These are phyloP conservation scores for Penicillium sp. DNA, from an alignment of 2,329 filamentous ascomycete genomes.

Conservation along the genomic window DNA sequence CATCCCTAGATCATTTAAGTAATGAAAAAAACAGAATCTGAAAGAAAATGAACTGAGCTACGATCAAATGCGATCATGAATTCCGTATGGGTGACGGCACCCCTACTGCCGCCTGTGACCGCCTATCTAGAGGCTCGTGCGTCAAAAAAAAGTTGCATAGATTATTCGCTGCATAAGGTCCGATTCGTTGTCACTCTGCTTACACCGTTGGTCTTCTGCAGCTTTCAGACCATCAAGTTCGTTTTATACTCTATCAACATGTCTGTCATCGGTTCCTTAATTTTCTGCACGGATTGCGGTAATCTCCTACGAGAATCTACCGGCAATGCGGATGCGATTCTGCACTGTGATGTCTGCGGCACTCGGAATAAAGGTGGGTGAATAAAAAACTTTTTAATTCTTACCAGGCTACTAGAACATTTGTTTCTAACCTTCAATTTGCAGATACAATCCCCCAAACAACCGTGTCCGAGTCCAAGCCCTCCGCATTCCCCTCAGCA, in stretches of 20 bases:
- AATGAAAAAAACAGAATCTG: not conserved
- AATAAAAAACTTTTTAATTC: not conserved
- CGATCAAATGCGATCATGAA: constrained; percentile 21
- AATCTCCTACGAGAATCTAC: constrained; percentile 82
- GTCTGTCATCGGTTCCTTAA: constrained; percentile 84
- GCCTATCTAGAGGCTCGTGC: constrained; percentile 24
- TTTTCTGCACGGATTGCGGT: constrained; percentile 91
- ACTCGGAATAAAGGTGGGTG: constrained; percentile 74
- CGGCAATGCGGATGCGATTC: constrained; percentile 70
- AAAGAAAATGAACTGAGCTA: constrained; percentile 14
- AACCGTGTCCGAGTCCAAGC: constrained; percentile 80
- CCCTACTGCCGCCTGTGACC: constrained; percentile 22
- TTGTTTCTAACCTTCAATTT: constrained; percentile 14
- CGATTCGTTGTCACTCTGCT: constrained; percentile 3
- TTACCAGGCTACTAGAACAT: not conserved
- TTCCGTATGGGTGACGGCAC: constrained; percentile 13
- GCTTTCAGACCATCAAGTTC: not conserved
- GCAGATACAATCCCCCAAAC: constrained; percentile 72
- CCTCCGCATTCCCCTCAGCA: constrained; percentile 86
- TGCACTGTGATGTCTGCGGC: constrained; percentile 84
- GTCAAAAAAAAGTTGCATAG: constrained; percentile 23
- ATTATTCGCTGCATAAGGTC: not conserved
- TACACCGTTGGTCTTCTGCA: not conserved
- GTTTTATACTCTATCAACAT: constrained; percentile 49
- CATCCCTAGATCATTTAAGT: constrained; percentile 21